Evolutionary conservation across 306 rosid species (phyloP), one percentile per base, ranked within the genome.

Genomic region (Quercus aquifolioides): DNA sequence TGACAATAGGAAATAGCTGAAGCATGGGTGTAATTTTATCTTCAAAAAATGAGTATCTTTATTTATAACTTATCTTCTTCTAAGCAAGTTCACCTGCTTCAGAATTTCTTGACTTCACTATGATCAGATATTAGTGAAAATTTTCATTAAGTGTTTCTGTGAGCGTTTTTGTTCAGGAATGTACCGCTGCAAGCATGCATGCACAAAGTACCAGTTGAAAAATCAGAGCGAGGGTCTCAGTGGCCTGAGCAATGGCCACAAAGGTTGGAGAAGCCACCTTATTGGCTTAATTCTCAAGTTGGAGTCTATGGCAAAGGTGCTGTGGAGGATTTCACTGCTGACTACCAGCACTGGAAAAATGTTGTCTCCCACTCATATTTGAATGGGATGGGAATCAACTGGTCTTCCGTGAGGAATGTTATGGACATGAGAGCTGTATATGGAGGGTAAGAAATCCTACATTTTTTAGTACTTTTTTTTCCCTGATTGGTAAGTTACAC

Each of bases 361-460:
- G 88, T 93, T 59, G 60, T 93, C 31, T 86, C 85, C 3, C 83
- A 87, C 82, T 86, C 96, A 31, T 93, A 93, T 78, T 71, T 89
- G 86, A 84, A 88, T 63, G 97, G 92, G 72, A 85, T 93, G 79
- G 94, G 92, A 58, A 87, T 93, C 72, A 67, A 84, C 70, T 93
- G 97, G 97, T 81, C 96, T 64, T 84, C 87, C 1, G 90, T 89
- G 23, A 86, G 97, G 90, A 93, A 93, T 88, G 89, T 91, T 84
- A 80, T 93, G 94, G 97, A 93, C 85, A 93, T 93, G 96, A 93
- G 73, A 86, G 89, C 97, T 82, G 88, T 84, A 25, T 93, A 93
- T 77, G 97, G 97, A 88, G 97, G 97, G 97, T 91, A 85, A 89
- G 91, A 43, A 62, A 71, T 64, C 75, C 73, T 78, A 20, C 68